Evolutionary conservation across 2,329 filamentous ascomycete species (phyloP).

Genomic region (Colletotrichum ledebouriae): DNA sequence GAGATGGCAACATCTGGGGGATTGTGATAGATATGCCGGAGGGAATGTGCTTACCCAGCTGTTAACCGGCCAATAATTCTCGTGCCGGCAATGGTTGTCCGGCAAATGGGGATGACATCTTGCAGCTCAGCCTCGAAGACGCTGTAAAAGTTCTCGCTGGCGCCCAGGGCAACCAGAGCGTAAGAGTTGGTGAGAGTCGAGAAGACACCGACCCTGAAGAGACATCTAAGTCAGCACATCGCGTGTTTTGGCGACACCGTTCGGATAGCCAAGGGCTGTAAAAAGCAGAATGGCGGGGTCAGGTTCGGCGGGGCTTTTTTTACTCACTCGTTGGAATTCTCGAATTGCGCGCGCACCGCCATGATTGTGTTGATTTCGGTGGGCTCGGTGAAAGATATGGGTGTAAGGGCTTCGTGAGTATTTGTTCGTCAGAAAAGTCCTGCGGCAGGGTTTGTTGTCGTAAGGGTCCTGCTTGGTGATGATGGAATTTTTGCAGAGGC

Average conservation of each 20-base stretch:
- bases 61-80: conserved; percentile 96
- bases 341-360: conserved; percentile 82
- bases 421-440: conserved; percentile 1
- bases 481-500: conserved; percentile 42
- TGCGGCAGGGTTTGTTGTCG: conserved; percentile 8
- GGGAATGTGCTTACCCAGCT: conserved; percentile 73
- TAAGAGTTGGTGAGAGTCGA: conserved; percentile 97
- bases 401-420: conserved; percentile 3
- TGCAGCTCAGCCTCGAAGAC: conserved; percentile 98
- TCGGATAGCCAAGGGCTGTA: conserved; percentile 11
- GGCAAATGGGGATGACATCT: conserved; percentile 96
- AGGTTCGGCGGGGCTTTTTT: conserved; percentile 46
- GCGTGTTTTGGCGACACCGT: conserved; percentile 10
- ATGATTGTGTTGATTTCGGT: conserved; percentile 56
- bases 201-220: conserved; percentile 90
- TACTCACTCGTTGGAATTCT: conserved; percentile 89
- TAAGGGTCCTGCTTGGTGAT: conserved; percentile 31
- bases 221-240: conserved; percentile 44
- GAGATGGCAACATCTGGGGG: background rate
- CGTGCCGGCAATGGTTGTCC: conserved; percentile 95
- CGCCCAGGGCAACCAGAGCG: conserved; percentile 92
- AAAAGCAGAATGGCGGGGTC: conserved; percentile 43
- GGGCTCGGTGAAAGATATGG: background rate
- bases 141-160: conserved; percentile 99
- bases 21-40: background rate